phyloP scores from a whole-genome alignment of 257 asterid genomes.

The Nicotiana sylvestris region DNA sequence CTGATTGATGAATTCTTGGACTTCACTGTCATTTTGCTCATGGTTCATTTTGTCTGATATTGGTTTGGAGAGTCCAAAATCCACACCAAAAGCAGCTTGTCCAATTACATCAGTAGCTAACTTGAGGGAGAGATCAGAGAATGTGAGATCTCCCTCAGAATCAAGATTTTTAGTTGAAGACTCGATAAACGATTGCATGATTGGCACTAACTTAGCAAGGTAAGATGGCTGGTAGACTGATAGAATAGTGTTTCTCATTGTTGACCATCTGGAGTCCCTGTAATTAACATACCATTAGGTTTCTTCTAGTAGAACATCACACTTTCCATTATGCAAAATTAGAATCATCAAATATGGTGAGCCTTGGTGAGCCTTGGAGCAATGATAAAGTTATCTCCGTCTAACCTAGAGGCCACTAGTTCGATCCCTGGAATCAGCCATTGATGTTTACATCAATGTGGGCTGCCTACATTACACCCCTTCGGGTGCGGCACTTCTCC shows the following conservation, averaged over 20 bases:
- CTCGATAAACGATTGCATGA: slow-evolving; percentile 71
- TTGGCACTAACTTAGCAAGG: slow-evolving; percentile 76
- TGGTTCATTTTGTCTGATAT: not conserved
- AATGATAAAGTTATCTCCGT: no score
- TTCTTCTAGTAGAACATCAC: not conserved
- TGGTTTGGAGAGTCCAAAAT: slow-evolving; percentile 79
- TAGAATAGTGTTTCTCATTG: slow-evolving; percentile 80
- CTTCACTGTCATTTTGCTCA: slow-evolving; percentile 33
- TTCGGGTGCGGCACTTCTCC: no score
- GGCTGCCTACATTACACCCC: no score
- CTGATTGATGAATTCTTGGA: slow-evolving; percentile 70
- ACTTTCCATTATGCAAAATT: not conserved
- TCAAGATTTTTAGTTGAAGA: slow-evolving; percentile 58
- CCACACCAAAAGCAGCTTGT: slow-evolving; percentile 88
- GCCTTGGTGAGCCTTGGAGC: no score
- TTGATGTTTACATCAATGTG: no score
- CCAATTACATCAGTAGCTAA: slow-evolving; percentile 89
- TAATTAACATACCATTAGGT: not conserved
- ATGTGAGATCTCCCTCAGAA: slow-evolving; percentile 43
- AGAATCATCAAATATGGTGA: not conserved
- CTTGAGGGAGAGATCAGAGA: slow-evolving; percentile 80
- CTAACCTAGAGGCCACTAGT: no score
- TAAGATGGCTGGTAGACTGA: slow-evolving; percentile 92
- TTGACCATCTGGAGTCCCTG: slow-evolving; percentile 91
- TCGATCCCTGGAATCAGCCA: no score